Base-by-base conservation (phyloP, 495 filamentous ascomycete species). In the Penicillium angulare region DNA sequence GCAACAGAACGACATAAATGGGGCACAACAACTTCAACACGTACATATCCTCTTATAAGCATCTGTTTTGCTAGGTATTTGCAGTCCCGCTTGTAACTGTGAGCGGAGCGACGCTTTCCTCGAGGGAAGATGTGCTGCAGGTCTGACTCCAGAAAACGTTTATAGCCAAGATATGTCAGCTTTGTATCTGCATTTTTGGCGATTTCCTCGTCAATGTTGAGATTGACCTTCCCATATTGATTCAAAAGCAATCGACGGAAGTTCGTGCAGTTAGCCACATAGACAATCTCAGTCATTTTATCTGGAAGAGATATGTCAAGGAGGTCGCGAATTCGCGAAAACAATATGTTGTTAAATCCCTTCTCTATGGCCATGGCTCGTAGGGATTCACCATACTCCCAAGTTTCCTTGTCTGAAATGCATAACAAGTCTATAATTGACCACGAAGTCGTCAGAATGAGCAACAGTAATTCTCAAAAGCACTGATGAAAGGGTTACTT, bases 361-460 rank as follows among this genome's bases (percentile, higher is more conserved):
- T 73, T 79, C 15, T 64, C 57, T 10, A 53, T 33, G 6, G 60
- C 65, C 46, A 82, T 63, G 3, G 62, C 50, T 21, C 72, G 70
- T 5, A 81, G 64, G 34, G 67, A 61, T 50, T 79, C 69, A 16
- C 75, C 75, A 52, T 81, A 81, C 8, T 61, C 64, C 78, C 78
- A 81, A 1, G 74, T 71, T 34, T 79, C 67, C 15, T 57, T 60
- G 45, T 81, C 78, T 0, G 78, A 66, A 3, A 78, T 72, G 10
- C 72, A 67, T 9, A 80, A 58, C n/a, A 81, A 63, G 38, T 80
- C 77, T 75, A 65, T 39, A 10, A 16, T 6, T 15, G 17, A 23
- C 34, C 6, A 7, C 9, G 16, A 17, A 8, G 16, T 36, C 6
- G 16, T 36, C 12, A n/a, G 16, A n/a, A n/a, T 36, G 0, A 5